Conservation (phyloP, 768 basidiomycete genomes). For the Panaeolus cyanescens region DNA sequence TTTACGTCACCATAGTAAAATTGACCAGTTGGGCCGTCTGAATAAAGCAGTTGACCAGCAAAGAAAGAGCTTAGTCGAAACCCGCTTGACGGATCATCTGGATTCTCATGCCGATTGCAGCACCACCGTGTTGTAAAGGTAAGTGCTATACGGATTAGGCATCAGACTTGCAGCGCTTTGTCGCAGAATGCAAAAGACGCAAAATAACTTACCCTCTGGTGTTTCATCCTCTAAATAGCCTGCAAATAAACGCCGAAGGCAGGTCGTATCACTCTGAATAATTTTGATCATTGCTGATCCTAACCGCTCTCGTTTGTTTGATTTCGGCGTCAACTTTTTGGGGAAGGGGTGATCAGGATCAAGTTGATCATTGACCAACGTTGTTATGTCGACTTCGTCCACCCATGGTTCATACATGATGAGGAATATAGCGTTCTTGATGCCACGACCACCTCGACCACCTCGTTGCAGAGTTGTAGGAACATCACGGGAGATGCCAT, state of each 20-base stretch:
- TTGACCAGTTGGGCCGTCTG: neutral
- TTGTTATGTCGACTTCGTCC: neutral
- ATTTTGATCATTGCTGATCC: neutral
- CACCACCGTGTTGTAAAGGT: neutral
- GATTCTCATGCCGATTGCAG: slow-evolving; percentile 8
- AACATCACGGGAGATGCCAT: slow-evolving; percentile 13
- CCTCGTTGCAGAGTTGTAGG: slow-evolving; percentile 15
- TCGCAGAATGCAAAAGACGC: neutral
- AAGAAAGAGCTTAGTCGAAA: slow-evolving; percentile 7
- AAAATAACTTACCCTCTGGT: slow-evolving; percentile 3
- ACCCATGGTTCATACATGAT: slow-evolving; percentile 21
- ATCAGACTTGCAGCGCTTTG: neutral
- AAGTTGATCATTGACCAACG: neutral
- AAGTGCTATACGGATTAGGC: neutral
- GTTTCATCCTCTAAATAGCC: slow-evolving; percentile 1
- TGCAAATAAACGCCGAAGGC: neutral
- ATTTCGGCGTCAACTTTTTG: neutral
- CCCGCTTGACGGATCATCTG: neutral
- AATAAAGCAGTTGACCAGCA: slow-evolving; percentile 1
- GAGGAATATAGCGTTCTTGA: slow-evolving; percentile 11
- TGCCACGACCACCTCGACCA: slow-evolving; percentile 16
- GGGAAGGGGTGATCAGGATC: slow-evolving; percentile 10
- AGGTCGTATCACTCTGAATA: neutral
- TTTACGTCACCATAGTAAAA: slow-evolving; percentile 1
- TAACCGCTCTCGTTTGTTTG: neutral